Percentiles rank a stretch among this genome's conserved stretches.
These are phyloP conservation scores for Boletus pseudopeckii DNA, from an alignment of 768 basidiomycete species.

Conservation along the genomic window DNA sequence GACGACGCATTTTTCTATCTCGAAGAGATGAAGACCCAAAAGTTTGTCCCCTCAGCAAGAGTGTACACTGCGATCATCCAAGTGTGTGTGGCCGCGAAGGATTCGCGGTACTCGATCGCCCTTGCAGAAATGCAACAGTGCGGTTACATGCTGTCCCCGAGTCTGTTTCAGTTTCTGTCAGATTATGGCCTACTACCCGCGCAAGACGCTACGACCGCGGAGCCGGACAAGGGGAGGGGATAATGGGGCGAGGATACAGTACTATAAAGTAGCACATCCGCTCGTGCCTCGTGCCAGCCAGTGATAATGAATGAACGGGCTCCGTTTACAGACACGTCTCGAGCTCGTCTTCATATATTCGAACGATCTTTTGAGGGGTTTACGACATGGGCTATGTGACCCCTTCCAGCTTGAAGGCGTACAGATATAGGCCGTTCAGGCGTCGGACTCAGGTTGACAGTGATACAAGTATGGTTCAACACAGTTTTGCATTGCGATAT, in stretches of 20 bases:
- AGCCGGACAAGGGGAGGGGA: neutral
- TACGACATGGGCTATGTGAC: neutral
- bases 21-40: conserved; percentile 77
- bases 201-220: neutral
- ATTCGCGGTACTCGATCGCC: conserved; percentile 61
- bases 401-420: neutral
- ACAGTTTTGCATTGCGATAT: conserved; percentile 29
- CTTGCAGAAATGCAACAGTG: conserved; percentile 67
- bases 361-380: neutral
- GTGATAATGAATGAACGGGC: neutral
- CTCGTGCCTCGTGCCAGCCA: neutral
- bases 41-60: conserved; percentile 47
- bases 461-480: conserved; percentile 20
- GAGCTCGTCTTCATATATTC: too few relatives aligned
- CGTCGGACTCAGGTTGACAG: neutral
- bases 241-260: neutral
- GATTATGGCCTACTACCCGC: conserved; percentile 5
- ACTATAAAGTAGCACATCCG: neutral
- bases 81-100: conserved; percentile 53
- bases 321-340: too few relatives aligned
- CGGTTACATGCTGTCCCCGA: conserved; percentile 42
- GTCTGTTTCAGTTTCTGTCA: conserved; percentile 34
- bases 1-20: conserved; percentile 89
- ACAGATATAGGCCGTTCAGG: conserved; percentile 11
- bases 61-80: conserved; percentile 61